Conservation (phyloP, 2,329 filamentous ascomycete genomes). For the Fusarium burgessii region DNA sequence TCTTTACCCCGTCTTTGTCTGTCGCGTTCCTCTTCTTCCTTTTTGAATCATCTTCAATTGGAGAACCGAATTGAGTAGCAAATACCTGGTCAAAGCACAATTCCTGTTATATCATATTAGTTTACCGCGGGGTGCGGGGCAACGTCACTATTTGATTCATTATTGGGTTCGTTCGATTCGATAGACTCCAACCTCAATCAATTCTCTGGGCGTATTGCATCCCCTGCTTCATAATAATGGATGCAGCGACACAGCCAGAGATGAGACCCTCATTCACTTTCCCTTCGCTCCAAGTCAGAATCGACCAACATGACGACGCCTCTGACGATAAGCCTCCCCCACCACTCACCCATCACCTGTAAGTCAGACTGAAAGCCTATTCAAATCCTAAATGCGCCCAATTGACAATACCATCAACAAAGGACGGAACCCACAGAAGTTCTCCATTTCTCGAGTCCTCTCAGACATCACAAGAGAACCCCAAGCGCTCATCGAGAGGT, state of each 20-base stretch:
- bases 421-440: slow-evolving; percentile 59
- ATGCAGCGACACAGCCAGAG: slow-evolving; percentile 33
- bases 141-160: slow-evolving; percentile 9
- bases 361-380: slow-evolving; percentile 50
- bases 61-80: neutral
- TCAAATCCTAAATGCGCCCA: neutral
- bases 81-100: neutral
- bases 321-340: slow-evolving; percentile 47
- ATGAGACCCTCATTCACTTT: slow-evolving; percentile 42
- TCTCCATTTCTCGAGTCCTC: slow-evolving; percentile 62
- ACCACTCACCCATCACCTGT: slow-evolving; percentile 56
- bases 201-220: neutral
- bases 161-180: neutral
- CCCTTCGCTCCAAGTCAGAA: slow-evolving; percentile 48
- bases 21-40: neutral
- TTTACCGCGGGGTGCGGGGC: slow-evolving; percentile 40
- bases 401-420: slow-evolving; percentile 16
- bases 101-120: slow-evolving; percentile 1
- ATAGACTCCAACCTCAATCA: neutral
- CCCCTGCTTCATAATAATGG: slow-evolving; percentile 36
- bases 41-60: neutral
- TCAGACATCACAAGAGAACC: slow-evolving; percentile 69
- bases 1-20: neutral
- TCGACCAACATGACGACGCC: slow-evolving; percentile 48
- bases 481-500: slow-evolving; percentile 69